These are phyloP conservation scores for Cystofilobasidium macerans DNA, from an alignment of 768 basidiomycete genomes.

Conservation along the genomic window DNA sequence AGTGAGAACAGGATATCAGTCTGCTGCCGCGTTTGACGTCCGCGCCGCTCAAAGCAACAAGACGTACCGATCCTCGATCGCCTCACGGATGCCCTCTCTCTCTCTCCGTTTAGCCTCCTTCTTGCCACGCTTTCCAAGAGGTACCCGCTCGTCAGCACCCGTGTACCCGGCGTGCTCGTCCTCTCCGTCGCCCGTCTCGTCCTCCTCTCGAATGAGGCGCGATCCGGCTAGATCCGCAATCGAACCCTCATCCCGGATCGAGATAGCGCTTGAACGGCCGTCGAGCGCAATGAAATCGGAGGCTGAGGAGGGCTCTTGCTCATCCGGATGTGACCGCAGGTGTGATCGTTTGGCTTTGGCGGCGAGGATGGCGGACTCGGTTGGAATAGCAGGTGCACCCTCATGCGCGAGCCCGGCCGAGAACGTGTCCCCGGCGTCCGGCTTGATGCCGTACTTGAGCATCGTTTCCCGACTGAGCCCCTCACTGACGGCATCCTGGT, in stretches of 20 bases:
- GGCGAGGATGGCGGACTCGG: constrained; percentile 52
- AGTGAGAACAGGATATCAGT: not conserved
- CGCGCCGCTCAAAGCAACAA: not conserved
- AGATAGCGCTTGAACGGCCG: constrained; percentile 40
- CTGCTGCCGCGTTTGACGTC: not conserved
- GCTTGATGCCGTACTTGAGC: constrained; percentile 34
- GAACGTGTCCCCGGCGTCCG: too few species aligned
- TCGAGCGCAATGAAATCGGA: constrained; percentile 67
- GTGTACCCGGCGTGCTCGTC: constrained; percentile 88
- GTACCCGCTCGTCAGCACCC: constrained; percentile 73
- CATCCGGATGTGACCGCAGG: constrained; percentile 36
- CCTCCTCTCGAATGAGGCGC: constrained; percentile 69
- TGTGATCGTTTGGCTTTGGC: constrained; percentile 62
- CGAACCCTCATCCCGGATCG: constrained; percentile 44
- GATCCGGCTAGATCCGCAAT: constrained; percentile 48
- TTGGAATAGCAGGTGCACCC: constrained; percentile 48
- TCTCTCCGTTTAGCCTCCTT: constrained; percentile 59
- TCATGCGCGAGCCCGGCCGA: not conserved
- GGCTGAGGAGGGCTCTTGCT: not conserved
- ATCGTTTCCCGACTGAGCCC: constrained; percentile 29
- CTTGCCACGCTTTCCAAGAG: constrained; percentile 67
- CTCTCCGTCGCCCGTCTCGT: constrained; percentile 76
- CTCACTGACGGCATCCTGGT: constrained; percentile 29
- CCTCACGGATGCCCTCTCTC: constrained; percentile 60
- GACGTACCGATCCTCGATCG: constrained; percentile 70